A percentile compares a stretch with the other conserved stretches of the same genome.
These are phyloP conservation scores for cucumber (Cucumis sativus) DNA, from an alignment of 306 rosid genomes.

Conservation along the genomic window Cucumber_9930_V3 NC_026656.2:10734501-10735000, in stretches of 20 bases:
- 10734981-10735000: neutral
- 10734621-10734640: slow-evolving; percentile 1
- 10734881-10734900: too few relatives aligned
- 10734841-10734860: too few relatives aligned
- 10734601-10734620: neutral
- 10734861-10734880: too few relatives aligned
- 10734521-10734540: slow-evolving; percentile 3
- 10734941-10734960: neutral
- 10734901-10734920: neutral
- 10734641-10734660: neutral
- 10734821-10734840: neutral
- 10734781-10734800: neutral
- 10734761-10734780: neutral
- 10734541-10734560: slow-evolving; percentile 1
- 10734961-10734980: neutral
- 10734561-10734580: slow-evolving; percentile 6
- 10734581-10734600: slow-evolving; percentile 3
- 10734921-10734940: neutral
- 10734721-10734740: neutral
- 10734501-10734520: neutral
- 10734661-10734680: neutral
- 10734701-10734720: neutral
- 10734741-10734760: neutral
- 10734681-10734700: neutral
- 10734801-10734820: neutral